A percentile compares a stretch with the other conserved stretches of the same genome.
Conservation (phyloP, 371 early-diverging fungal genomes). For the Circinella minor region DNA sequence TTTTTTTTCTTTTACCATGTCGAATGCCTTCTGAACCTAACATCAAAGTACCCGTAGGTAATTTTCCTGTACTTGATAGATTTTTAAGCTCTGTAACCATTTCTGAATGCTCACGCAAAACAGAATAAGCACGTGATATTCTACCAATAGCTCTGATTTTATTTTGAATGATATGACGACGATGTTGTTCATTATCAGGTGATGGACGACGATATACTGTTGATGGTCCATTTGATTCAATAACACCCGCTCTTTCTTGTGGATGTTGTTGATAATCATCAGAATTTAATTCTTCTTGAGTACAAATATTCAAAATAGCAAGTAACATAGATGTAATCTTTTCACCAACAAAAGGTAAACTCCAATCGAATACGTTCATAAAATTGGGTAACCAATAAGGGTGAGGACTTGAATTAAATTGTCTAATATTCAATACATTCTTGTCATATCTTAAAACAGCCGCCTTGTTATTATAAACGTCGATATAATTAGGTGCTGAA, state of each 20-base stretch:
- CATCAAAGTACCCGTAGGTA: slow-evolving; percentile 87
- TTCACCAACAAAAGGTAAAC: slow-evolving; percentile 98
- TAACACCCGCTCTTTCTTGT: slow-evolving; percentile 12
- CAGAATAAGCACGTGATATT: slow-evolving; percentile 87
- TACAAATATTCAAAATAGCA: slow-evolving; percentile 90
- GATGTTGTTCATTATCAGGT: slow-evolving; percentile 59
- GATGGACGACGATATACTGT: not conserved
- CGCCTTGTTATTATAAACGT: slow-evolving; percentile 98
- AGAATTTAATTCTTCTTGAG: slow-evolving; percentile 69
- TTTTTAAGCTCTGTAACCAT: slow-evolving; percentile 91
- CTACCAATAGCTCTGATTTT: slow-evolving; percentile 94
- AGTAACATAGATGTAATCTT: slow-evolving; percentile 96
- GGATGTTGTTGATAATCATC: slow-evolving; percentile 47
- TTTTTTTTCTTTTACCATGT: slow-evolving; percentile 2
- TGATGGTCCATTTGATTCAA: no score
- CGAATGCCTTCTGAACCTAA: slow-evolving; percentile 92
- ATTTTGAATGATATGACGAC: slow-evolving; percentile 79
- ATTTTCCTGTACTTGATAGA: slow-evolving; percentile 77
- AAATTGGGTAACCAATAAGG: slow-evolving; percentile 97
- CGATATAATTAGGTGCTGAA: slow-evolving; percentile 97
- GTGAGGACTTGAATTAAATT: slow-evolving; percentile 87
- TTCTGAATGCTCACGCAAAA: slow-evolving; percentile 90
- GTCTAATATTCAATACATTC: slow-evolving; percentile 96
- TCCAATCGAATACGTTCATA: slow-evolving; percentile 98
- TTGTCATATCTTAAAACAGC: slow-evolving; percentile 96